Evolutionary conservation across 441 rosid genomes (phyloP), one percentile per base, ranked within the genome.

Genomic region (Erodium chrysanthum): DNA sequence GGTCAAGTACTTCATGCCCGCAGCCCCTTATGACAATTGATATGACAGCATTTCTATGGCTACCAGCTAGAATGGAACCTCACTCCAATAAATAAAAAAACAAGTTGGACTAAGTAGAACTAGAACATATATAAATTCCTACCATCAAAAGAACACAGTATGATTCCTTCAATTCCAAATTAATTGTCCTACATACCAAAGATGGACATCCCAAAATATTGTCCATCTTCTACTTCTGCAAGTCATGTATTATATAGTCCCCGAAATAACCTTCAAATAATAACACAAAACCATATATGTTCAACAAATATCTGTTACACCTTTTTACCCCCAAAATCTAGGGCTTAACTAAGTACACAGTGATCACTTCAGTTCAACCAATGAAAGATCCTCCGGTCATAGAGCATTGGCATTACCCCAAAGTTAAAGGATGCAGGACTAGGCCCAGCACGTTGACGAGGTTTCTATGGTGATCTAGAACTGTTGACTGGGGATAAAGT

Each of bases 1-100:
- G 21, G 66, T 67, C 58, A 71, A 58, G 31, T 58, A 58, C 61
- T 54, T 54, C 31, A 58, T 9, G n/a, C 27, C n/a, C 22, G 63
- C 42, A 22, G 14, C 31, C n/a, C 31, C 63, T 58, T 58, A 58
- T 58, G 63, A 23, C 63, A 58, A 58, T 58, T 23, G 29, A 22
- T 11, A 37, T 8, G 42, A 37, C 42, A 37, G 42, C 42, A 37
- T 37, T 37, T 37, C 42, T 37, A 22, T 58, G 5, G n/a, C 12
- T 22, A 58, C 14, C 29, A 23, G 31, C 9, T 12, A 58, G 31
- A 9, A 58, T 21, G 31, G 8, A 21, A 58, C 63, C 14, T 58
- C 63, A 21, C 22, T 58, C 31, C 15, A 22, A 22, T 6, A 6
- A 50, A 50, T 1, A 7, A 0, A 37, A 37, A 37, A 37, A 37